These are phyloP conservation scores for Irpex lacteus DNA, from an alignment of 1,284 basidiomycete genomes.

Conservation along the genomic window DNA sequence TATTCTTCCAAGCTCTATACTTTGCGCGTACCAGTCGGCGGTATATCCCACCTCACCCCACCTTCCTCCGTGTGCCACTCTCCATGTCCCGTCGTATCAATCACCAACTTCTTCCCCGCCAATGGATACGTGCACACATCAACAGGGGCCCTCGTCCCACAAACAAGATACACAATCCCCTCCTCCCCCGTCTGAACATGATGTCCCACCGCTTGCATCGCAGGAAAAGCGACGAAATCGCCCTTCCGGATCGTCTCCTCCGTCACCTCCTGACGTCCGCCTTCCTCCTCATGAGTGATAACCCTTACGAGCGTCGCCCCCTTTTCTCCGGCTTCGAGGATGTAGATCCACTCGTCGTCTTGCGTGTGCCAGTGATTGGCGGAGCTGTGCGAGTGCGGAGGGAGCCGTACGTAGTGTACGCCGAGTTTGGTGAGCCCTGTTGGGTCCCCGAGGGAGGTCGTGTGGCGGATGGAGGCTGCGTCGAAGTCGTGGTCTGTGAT, in stretches of 20 bases:
- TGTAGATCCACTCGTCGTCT: constrained; percentile 29
- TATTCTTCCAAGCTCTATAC: no score
- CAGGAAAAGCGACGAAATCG: constrained; percentile 29
- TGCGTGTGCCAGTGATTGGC: constrained; percentile 26
- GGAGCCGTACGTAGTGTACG: constrained; percentile 24
- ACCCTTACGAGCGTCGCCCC: constrained; percentile 14
- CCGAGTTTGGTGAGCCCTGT: constrained; percentile 24
- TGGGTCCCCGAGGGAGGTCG: constrained; percentile 23
- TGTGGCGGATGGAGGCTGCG: constrained; percentile 16
- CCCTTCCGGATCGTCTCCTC: constrained; percentile 22
- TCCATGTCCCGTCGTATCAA: constrained; percentile 6
- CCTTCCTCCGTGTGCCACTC: background rate
- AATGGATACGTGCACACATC: constrained; percentile 24
- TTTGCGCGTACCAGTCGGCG: background rate
- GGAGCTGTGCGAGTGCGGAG: constrained; percentile 21
- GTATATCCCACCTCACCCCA: background rate
- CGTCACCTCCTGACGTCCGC: constrained; percentile 10
- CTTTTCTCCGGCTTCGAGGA: constrained; percentile 23
- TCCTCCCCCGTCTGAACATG: constrained; percentile 17
- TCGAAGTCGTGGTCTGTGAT: constrained; percentile 6
- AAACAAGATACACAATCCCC: constrained; percentile 25
- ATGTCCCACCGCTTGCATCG: constrained; percentile 17
- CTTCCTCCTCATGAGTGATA: constrained; percentile 10
- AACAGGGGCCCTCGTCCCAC: constrained; percentile 22
- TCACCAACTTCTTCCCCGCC: constrained; percentile 15